Percentiles rank a stretch among this genome's conserved stretches.
These are phyloP conservation scores for Penicillium sp. DNA, from an alignment of 2,329 filamentous ascomycete genomes.

Conservation along the genomic window DNA sequence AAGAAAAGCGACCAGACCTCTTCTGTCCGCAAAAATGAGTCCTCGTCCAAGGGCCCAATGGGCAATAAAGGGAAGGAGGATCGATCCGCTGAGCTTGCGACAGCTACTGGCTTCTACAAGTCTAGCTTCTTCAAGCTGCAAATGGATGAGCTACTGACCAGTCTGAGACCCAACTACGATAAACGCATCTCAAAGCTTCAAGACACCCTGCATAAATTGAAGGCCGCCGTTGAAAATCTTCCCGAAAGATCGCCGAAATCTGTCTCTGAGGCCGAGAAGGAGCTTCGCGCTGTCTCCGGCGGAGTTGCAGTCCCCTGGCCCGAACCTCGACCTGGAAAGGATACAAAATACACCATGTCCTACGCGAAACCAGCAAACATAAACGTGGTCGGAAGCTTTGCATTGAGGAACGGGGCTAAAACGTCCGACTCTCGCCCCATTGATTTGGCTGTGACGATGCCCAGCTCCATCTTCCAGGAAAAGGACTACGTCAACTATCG, in stretches of 20 bases:
- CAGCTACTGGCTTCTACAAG: constrained; percentile 61
- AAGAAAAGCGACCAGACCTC: constrained; percentile 32
- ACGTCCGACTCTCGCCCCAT: constrained; percentile 60
- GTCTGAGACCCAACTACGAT: constrained; percentile 62
- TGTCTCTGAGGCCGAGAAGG: constrained; percentile 68
- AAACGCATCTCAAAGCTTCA: constrained; percentile 60
- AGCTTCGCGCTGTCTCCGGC: constrained; percentile 65
- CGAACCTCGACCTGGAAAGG: constrained; percentile 73
- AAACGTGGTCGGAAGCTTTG: constrained; percentile 89
- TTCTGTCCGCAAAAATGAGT: constrained; percentile 17
- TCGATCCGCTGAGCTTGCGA: constrained; percentile 39
- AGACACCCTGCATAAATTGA: constrained; percentile 58
- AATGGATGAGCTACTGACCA: constrained; percentile 64
- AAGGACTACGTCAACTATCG: constrained; percentile 93
- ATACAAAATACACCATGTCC: constrained; percentile 79
- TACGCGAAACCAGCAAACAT: constrained; percentile 76
- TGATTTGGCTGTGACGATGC: constrained; percentile 89
- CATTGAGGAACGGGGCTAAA: constrained; percentile 73
- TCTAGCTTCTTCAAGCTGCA: constrained; percentile 71
- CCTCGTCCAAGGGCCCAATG: constrained; percentile 24
- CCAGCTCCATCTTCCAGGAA: constrained; percentile 77
- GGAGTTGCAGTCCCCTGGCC: constrained; percentile 82
- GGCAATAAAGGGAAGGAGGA: constrained; percentile 27
- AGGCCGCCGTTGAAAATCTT: constrained; percentile 61
- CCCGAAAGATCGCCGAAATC: constrained; percentile 54